phyloP scores from a whole-genome alignment of 2,329 filamentous ascomycete genomes.

The Talaromyces sp. region DNA sequence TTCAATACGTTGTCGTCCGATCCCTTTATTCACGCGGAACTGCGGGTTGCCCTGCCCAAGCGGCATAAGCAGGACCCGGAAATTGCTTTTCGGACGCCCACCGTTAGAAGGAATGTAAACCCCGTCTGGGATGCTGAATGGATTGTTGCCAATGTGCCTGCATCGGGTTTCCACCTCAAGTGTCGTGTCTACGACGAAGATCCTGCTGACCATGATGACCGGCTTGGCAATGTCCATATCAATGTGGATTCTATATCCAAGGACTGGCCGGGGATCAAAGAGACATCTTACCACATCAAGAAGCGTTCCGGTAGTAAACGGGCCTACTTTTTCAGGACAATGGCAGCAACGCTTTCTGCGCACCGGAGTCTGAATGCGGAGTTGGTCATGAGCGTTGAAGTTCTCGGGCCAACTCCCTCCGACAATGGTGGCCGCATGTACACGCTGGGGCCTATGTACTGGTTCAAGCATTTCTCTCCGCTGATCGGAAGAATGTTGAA shows the following conservation, averaged over 20 bases:
- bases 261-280: slow-evolving; percentile 62
- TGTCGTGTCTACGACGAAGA: slow-evolving; percentile 89
- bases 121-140: slow-evolving; percentile 81
- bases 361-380: slow-evolving; percentile 62
- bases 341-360: slow-evolving; percentile 60
- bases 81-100: slow-evolving; percentile 68
- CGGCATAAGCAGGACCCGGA: slow-evolving; percentile 82
- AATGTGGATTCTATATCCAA: slow-evolving; percentile 55
- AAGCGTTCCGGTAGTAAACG: slow-evolving; percentile 78
- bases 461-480: slow-evolving; percentile 80
- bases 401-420: slow-evolving; percentile 67
- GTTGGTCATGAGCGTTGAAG: slow-evolving; percentile 66
- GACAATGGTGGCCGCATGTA: slow-evolving; percentile 64
- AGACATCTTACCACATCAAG: slow-evolving; percentile 64
- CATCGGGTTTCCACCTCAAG: slow-evolving; percentile 75
- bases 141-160: slow-evolving; percentile 81
- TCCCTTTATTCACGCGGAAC: slow-evolving; percentile 72
- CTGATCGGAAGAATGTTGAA: slow-evolving; percentile 78
- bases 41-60: slow-evolving; percentile 63
- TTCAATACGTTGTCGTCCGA: slow-evolving; percentile 72
- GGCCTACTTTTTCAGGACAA: slow-evolving; percentile 68
- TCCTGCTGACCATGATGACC: slow-evolving; percentile 75
- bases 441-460: slow-evolving; percentile 70
- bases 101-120: slow-evolving; percentile 63
- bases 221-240: slow-evolving; percentile 79